Evolutionary conservation across 2,329 filamentous ascomycete species (phyloP).

Genomic region (Ceratocystis albifundus): DNA sequence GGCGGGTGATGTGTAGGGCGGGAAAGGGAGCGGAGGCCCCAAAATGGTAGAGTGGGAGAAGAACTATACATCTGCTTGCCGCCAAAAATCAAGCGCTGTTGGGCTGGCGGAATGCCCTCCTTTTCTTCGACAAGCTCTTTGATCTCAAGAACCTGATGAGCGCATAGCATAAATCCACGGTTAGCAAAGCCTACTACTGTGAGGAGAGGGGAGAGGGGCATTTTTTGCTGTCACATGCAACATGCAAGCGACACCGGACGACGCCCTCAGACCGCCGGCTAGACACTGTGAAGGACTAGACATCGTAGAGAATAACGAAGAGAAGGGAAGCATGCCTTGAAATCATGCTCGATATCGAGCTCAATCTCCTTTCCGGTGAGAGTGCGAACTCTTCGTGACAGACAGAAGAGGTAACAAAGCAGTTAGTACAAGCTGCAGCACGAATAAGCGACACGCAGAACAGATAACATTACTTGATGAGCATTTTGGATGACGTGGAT

Average conservation of each 20-base stretch:
- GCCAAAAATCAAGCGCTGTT: conserved; percentile 90
- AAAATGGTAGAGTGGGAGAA: neutral
- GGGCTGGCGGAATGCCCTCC: conserved; percentile 92
- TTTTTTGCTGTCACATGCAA: neutral
- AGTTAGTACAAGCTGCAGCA: neutral
- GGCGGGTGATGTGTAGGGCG: neutral
- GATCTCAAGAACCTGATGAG: conserved; percentile 70
- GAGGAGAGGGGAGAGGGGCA: neutral
- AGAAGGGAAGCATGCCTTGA: conserved; percentile 56
- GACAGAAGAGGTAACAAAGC: neutral
- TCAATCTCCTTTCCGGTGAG: conserved; percentile 98
- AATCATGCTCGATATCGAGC: conserved; percentile 87
- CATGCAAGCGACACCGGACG: neutral
- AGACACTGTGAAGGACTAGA: no score
- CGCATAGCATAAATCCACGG: conserved; percentile 1
- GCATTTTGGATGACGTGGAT: conserved; percentile 28
- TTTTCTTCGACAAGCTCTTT: conserved; percentile 99
- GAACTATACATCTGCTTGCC: conserved; percentile 89
- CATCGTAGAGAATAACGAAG: neutral
- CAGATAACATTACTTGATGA: conserved; percentile 40
- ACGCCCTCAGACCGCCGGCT: neutral
- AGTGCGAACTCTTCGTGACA: conserved; percentile 66
- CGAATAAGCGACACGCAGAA: neutral
- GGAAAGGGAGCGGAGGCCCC: neutral
- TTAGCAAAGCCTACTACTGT: neutral